Base-by-base conservation (phyloP, 2,329 filamentous ascomycete species). In the Emergomyces pasteurianus region DNA sequence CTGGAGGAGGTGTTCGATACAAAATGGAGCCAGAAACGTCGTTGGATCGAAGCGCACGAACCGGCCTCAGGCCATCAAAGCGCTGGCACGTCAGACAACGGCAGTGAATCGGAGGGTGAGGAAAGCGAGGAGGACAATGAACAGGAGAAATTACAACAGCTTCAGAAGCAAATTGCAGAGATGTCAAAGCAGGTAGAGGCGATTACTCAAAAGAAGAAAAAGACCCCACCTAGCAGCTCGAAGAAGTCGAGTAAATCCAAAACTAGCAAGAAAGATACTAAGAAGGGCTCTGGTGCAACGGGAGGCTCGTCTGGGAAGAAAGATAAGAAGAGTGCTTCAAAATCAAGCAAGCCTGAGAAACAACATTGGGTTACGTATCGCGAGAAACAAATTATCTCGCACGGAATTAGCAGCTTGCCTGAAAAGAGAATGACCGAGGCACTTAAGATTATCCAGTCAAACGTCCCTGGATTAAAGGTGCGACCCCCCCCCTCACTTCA, bases 321-420 rank as follows among this genome's bases (percentile, higher is more conserved):
- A 72, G 74, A 82, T 62, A 81, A 78, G 71, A 75, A 75, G 62
- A 67, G 64, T 43, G 52, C 4, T 38, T 79, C 69, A 23, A 77
- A 74, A 60, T 57, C 62, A 16, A 64, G 69, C 38, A 79, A 74
- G 63, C 70, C 70, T 0, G 81, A 79, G 63, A 86, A 83, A 68
- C 78, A 81, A n/a, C 81, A 82, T 59, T 83, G 89, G 69, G 84
- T 90, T 52, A 86, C 84, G 8, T 83, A 86, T 62, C 81, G 87
- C 3, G 91, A 99, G 75, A 97, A 97, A 79, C 90, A 94, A 61
- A 84, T 92, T 65, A 95, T 99, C 61, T 92, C 90, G 1, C 86
- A 87, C 62, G 88, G 89, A 16, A 94, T 96, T 65, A 88, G 87
- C 67, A 86, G 86, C 64, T 84, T 97, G 61, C 86, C 91, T 21